Conservation (phyloP, 169 alveolate genomes). For the Plasmodium gonderi region DNA sequence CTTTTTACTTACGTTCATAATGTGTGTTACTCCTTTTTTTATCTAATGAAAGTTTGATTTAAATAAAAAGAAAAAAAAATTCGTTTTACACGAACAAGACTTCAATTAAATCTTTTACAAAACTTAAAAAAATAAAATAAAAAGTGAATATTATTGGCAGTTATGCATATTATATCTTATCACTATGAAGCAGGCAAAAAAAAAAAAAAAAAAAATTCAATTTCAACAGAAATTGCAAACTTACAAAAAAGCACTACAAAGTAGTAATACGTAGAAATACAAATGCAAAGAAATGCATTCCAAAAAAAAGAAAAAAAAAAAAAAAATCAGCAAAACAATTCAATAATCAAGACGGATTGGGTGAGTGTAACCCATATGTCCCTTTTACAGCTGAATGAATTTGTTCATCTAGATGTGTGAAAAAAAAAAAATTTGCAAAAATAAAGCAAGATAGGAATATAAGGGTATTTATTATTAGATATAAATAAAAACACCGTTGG, state of each 20-base stretch:
- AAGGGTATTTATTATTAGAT: neutral
- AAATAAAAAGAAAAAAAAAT: neutral
- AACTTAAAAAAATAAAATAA: neutral
- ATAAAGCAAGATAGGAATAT: too few species aligned
- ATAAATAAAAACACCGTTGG: neutral
- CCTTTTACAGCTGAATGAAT: slow-evolving; percentile 1
- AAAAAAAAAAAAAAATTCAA: neutral
- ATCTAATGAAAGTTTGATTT: neutral
- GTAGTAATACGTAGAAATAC: neutral
- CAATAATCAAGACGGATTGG: neutral
- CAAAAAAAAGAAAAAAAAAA: too few species aligned
- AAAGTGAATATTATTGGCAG: neutral
- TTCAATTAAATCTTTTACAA: neutral
- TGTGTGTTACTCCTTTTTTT: neutral
- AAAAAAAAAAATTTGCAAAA: neutral
- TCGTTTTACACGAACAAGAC: neutral
- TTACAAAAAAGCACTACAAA: neutral
- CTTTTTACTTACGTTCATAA: neutral
- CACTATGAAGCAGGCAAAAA: neutral
- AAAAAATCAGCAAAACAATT: neutral
- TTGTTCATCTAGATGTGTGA: neutral
- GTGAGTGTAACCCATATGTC: neutral
- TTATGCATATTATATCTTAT: too few species aligned
- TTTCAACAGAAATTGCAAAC: neutral
- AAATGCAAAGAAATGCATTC: too few species aligned